These are phyloP conservation scores for Amaranthus palmeri DNA, from an alignment of 148 eudicot genomes.

Conservation along the genomic window DNA sequence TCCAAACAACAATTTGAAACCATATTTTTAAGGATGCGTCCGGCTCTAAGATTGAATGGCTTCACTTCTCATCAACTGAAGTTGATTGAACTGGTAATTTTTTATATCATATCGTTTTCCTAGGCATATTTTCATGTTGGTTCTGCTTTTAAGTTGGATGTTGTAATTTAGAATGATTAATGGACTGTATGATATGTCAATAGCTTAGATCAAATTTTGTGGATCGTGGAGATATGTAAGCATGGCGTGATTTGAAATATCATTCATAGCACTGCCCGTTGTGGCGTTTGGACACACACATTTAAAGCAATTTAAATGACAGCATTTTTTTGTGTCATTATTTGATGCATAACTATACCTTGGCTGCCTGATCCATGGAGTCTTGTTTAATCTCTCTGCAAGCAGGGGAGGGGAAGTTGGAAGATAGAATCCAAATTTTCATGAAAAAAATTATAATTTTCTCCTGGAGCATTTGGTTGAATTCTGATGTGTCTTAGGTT, in stretches of 20 bases:
- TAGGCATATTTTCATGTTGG: not conserved
- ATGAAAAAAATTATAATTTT: not conserved
- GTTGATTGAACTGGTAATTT: slow-evolving; percentile 82
- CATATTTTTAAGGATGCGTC: slow-evolving; percentile 71
- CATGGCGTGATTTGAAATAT: too few species aligned
- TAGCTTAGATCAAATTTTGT: too few species aligned
- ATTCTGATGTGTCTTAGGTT: not conserved
- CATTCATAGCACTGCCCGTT: too few species aligned
- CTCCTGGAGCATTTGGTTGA: not conserved
- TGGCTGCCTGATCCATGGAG: not conserved
- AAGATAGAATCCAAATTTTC: not conserved
- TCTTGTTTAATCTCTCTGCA: not conserved
- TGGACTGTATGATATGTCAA: too few species aligned
- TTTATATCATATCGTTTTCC: not conserved
- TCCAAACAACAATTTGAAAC: slow-evolving; percentile 50
- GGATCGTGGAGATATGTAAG: too few species aligned
- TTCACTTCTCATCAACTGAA: slow-evolving; percentile 79
- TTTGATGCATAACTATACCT: not conserved
- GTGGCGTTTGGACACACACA: too few species aligned
- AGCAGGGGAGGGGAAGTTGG: not conserved
- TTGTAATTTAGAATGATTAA: not conserved
- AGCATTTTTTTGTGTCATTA: not conserved
- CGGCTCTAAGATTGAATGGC: slow-evolving; percentile 67
- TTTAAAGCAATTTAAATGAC: not conserved
- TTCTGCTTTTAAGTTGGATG: not conserved